Evolutionary conservation across 176 grass and related monocot genomes (phyloP).

Genomic region (Calamus simplicifolius): DNA sequence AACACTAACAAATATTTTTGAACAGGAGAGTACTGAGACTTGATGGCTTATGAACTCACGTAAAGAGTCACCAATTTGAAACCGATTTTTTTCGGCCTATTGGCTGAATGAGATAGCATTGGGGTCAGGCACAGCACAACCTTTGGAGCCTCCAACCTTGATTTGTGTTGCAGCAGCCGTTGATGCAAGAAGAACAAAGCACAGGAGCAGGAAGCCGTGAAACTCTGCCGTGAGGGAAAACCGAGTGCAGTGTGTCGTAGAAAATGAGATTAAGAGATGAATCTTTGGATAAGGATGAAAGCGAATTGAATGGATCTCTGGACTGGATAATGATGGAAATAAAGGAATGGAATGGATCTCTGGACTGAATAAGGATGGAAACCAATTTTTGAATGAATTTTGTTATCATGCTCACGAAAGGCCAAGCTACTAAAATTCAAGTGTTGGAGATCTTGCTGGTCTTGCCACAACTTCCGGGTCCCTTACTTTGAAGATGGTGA

Average conservation of each 20-base stretch:
- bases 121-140: constrained; percentile 40
- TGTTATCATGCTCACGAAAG: too few species aligned
- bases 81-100: constrained; percentile 72
- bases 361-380: too few species aligned
- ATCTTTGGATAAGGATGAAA: too few species aligned
- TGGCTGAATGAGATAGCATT: constrained; percentile 42
- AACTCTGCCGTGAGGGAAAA: constrained; percentile 32
- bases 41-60: constrained; percentile 19
- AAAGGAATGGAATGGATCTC: too few species aligned
- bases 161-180: constrained; percentile 45
- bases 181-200: constrained; percentile 28
- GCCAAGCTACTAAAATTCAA: too few species aligned
- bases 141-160: constrained; percentile 58
- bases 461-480: too few species aligned
- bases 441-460: too few species aligned
- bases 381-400: too few species aligned
- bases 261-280: not conserved
- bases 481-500: too few species aligned
- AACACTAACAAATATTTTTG: not conserved
- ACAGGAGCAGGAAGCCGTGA: constrained; percentile 27
- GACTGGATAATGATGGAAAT: too few species aligned
- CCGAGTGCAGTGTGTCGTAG: not conserved
- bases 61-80: constrained; percentile 64
- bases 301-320: too few species aligned
- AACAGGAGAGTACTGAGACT: too few species aligned